phyloP scores from a whole-genome alignment of 768 basidiomycete species.

The Gloeophyllum trabeum region DNA sequence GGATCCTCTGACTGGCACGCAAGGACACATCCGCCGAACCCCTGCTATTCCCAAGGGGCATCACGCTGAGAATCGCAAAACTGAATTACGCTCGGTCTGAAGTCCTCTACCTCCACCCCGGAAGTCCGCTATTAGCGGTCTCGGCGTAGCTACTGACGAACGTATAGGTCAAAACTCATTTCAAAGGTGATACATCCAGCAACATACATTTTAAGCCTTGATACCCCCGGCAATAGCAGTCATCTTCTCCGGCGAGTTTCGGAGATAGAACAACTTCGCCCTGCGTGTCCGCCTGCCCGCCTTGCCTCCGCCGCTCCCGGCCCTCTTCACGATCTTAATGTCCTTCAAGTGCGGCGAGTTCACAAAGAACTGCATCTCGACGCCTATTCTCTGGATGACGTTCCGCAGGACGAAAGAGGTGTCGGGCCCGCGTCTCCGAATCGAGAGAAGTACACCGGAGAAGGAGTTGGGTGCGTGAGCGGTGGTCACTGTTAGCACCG shows the following conservation, averaged over 20 bases:
- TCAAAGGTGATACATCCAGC: too few relatives aligned
- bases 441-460: conserved; percentile 79
- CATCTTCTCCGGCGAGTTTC: conserved; percentile 83
- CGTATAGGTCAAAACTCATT: too few relatives aligned
- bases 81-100: too few relatives aligned
- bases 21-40: too few relatives aligned
- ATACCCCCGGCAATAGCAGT: conserved; percentile 50
- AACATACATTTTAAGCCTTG: too few relatives aligned
- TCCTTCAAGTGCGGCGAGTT: conserved; percentile 82
- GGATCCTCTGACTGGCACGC: too few relatives aligned
- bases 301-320: conserved; percentile 24
- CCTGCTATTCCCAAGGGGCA: too few relatives aligned
- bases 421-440: conserved; percentile 75
- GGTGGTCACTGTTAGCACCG: conserved; percentile 73
- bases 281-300: conserved; percentile 53
- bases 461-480: conserved; percentile 74
- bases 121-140: too few relatives aligned
- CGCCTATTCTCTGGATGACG: conserved; percentile 81
- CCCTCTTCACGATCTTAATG: conserved; percentile 66
- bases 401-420: conserved; percentile 87
- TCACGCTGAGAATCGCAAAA: too few relatives aligned
- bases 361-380: conserved; percentile 88
- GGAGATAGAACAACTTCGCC: conserved; percentile 76
- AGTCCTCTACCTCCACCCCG: too few relatives aligned
- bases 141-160: too few relatives aligned